Evolutionary conservation across 768 basidiomycete species (phyloP).

Genomic region (Suillus ampliporus): DNA sequence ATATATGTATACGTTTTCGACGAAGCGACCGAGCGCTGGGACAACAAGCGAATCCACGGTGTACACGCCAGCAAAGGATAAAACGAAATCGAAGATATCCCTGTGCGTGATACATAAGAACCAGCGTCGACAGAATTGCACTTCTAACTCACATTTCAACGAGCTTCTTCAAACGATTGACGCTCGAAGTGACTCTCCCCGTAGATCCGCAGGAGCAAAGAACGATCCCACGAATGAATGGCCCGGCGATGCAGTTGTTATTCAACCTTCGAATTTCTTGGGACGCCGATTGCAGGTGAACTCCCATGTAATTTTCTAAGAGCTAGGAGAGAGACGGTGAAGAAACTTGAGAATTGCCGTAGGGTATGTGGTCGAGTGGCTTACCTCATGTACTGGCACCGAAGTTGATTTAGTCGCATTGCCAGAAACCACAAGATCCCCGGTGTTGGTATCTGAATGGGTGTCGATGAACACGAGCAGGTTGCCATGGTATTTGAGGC

Average conservation of each 20-base stretch:
- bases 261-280: not conserved
- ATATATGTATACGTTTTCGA: constrained; percentile 1
- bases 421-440: not conserved
- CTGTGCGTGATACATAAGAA: not conserved
- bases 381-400: not conserved
- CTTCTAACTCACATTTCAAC: not conserved
- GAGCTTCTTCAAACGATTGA: not conserved
- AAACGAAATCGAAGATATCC: constrained; percentile 7
- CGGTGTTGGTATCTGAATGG: not conserved
- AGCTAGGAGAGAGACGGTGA: not conserved
- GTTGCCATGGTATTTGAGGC: not conserved
- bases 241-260: not conserved
- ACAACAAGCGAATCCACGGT: not conserved
- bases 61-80: not conserved
- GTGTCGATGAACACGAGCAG: not conserved
- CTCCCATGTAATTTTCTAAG: not conserved
- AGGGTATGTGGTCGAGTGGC: not conserved
- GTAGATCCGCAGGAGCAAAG: not conserved
- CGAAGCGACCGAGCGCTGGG: not conserved
- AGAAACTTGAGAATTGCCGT: too few species aligned
- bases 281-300: not conserved
- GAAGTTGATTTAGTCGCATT: not conserved
- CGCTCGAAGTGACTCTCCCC: not conserved
- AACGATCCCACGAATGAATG: not conserved
- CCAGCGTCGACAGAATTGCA: too few species aligned